Evolutionary conservation across 2,329 filamentous ascomycete genomes (phyloP).

Genomic region (Lachnellula occidentalis): DNA sequence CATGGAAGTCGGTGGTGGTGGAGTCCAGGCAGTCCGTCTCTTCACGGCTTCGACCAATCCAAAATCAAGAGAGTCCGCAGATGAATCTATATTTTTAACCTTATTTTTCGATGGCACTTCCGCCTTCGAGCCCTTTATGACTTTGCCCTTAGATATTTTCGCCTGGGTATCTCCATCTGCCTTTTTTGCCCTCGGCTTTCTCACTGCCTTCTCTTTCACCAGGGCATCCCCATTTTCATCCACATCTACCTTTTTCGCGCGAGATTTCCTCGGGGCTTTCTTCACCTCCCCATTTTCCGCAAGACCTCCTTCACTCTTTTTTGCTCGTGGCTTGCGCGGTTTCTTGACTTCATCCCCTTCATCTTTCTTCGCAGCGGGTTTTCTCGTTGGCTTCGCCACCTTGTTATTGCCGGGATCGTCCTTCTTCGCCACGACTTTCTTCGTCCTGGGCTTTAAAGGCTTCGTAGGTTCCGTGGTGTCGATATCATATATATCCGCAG

Average conservation of each 20-base stretch:
- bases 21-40: slow-evolving; percentile 63
- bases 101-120: not conserved
- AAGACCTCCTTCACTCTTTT: slow-evolving; percentile 16
- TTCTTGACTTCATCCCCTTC: slow-evolving; percentile 18
- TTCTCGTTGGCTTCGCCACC: slow-evolving; percentile 23
- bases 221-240: slow-evolving; percentile 1
- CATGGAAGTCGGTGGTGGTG: slow-evolving; percentile 42
- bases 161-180: slow-evolving; percentile 25
- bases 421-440: slow-evolving; percentile 2
- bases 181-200: slow-evolving; percentile 28
- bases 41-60: slow-evolving; percentile 40
- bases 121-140: slow-evolving; percentile 30
- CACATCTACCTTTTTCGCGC: slow-evolving; percentile 19
- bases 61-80: slow-evolving; percentile 10
- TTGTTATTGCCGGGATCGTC: not conserved
- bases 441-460: slow-evolving; percentile 20
- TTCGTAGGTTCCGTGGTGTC: slow-evolving; percentile 21
- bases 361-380: slow-evolving; percentile 15
- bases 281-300: slow-evolving; percentile 5
- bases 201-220: slow-evolving; percentile 16
- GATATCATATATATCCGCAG: slow-evolving; percentile 24
- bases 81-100: not conserved
- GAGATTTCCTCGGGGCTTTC: slow-evolving; percentile 11
- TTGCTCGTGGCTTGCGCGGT: slow-evolving; percentile 16
- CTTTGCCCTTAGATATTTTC: slow-evolving; percentile 29